Percentiles rank a stretch among this genome's conserved stretches.
phyloP scores from a whole-genome alignment of 768 basidiomycete genomes.

The Polyporus arcularius region DNA sequence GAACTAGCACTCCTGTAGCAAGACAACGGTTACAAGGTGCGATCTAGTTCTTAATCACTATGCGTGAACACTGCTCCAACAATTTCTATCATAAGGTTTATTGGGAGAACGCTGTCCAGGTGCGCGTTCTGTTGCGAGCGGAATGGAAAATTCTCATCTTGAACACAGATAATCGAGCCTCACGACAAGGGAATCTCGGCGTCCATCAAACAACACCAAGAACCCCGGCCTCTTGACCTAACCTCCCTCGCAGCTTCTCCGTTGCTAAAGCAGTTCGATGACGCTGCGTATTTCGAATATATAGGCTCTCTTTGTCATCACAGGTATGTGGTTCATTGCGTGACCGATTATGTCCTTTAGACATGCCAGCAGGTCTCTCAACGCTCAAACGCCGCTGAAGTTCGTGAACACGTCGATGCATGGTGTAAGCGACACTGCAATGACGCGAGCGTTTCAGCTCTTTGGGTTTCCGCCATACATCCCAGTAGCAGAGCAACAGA shows the following conservation, averaged over 20 bases:
- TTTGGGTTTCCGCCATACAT: conserved; percentile 62
- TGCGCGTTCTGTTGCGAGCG: conserved; percentile 26
- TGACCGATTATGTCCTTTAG: neutral
- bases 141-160: neutral
- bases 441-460: conserved; percentile 53
- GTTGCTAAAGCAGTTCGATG: conserved; percentile 4
- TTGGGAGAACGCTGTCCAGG: conserved; percentile 89
- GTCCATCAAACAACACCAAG: conserved; percentile 61
- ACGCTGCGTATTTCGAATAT: conserved; percentile 7
- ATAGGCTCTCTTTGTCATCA: conserved; percentile 10
- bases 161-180: conserved; percentile 72
- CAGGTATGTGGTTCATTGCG: neutral
- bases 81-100: conserved; percentile 58
- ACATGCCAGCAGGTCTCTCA: conserved; percentile 26
- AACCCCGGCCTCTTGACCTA: conserved; percentile 49
- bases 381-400: conserved; percentile 41
- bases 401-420: conserved; percentile 93
- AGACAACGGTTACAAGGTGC: conserved; percentile 88
- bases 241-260: conserved; percentile 39
- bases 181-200: conserved; percentile 78
- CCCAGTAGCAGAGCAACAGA: conserved; percentile 64
- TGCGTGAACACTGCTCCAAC: neutral
- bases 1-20: conserved; percentile 41
- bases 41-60: neutral
- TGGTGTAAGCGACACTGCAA: conserved; percentile 76